These are phyloP conservation scores for Asparagopsis taxiformis DNA, from an alignment of 31 red algal genomes.

Conservation along the genomic window DNA sequence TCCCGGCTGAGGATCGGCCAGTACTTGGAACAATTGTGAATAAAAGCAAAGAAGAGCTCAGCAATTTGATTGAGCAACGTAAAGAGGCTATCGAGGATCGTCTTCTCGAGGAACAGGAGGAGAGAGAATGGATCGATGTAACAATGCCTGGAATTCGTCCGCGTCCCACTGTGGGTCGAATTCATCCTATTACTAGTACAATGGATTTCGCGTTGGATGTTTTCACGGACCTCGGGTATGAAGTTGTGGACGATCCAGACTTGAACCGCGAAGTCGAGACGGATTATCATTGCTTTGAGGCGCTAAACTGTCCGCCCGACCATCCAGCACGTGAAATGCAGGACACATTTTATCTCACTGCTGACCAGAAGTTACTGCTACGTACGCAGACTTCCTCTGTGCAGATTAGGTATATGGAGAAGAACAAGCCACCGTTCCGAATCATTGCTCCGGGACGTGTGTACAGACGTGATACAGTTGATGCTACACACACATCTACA, in stretches of 20 bases:
- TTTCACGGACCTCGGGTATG: constrained; percentile 68
- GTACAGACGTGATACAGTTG: constrained; percentile 71
- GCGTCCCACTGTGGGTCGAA: constrained; percentile 32
- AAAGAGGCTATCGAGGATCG: constrained; percentile 31
- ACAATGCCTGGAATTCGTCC: constrained; percentile 68
- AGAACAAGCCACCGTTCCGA: constrained; percentile 79
- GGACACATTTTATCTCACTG: constrained; percentile 80
- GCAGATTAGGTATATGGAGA: constrained; percentile 87
- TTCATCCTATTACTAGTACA: constrained; percentile 70
- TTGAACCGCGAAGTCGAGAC: constrained; percentile 75
- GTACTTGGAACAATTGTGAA: constrained; percentile 70
- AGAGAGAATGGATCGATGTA: constrained; percentile 76
- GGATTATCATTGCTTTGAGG: constrained; percentile 86
- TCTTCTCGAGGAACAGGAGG: constrained; percentile 19
- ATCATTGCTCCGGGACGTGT: constrained; percentile 80
- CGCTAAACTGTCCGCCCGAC: constrained; percentile 76
- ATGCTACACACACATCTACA: constrained; percentile 58
- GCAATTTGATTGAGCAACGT: constrained; percentile 1
- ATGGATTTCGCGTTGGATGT: constrained; percentile 65
- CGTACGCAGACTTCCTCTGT: constrained; percentile 87
- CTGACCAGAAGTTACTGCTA: constrained; percentile 52
- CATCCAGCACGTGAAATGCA: constrained; percentile 94
- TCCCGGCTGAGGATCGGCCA: constrained; percentile 55
- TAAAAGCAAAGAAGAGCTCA: constrained; percentile 54
- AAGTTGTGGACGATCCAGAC: constrained; percentile 70